Conservation (phyloP, 179 eudicot genomes). For the Vitellaria paradoxa region DNA sequence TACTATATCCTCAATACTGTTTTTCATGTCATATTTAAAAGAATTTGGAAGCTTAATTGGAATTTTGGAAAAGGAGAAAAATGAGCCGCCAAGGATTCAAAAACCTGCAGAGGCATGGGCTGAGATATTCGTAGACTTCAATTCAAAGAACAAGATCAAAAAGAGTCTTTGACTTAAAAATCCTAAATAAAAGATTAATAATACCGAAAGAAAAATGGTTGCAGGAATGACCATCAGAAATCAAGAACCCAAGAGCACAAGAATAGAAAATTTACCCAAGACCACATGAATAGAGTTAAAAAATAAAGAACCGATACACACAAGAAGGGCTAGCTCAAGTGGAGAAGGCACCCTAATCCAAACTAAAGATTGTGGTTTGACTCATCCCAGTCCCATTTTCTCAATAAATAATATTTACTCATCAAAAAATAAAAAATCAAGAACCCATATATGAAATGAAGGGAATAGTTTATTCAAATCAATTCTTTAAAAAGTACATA, state of each 20-base stretch:
- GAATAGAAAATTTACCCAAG: neutral
- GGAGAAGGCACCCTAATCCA: too few relatives aligned
- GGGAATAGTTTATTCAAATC: neutral
- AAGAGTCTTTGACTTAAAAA: neutral
- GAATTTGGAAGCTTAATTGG: neutral
- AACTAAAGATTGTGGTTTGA: too few relatives aligned
- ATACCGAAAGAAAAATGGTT: neutral
- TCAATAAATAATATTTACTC: too few relatives aligned
- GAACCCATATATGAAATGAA: neutral
- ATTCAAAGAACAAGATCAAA: neutral
- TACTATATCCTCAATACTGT: neutral
- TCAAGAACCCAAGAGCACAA: neutral
- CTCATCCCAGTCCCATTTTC: too few relatives aligned
- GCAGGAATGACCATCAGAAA: neutral
- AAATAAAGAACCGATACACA: too few relatives aligned
- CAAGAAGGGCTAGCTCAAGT: too few relatives aligned
- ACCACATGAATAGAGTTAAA: too few relatives aligned
- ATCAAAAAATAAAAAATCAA: too few relatives aligned
- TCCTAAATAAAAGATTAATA: neutral
- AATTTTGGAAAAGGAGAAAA: neutral
- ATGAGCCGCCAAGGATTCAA: neutral
- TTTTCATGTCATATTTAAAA: neutral
- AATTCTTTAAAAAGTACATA: neutral
- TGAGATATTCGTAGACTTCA: neutral
- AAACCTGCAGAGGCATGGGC: neutral